Percentiles rank a stretch among this genome's conserved stretches.
Conservation (phyloP, 768 basidiomycete genomes). For the Boletus eberwhitei region DNA sequence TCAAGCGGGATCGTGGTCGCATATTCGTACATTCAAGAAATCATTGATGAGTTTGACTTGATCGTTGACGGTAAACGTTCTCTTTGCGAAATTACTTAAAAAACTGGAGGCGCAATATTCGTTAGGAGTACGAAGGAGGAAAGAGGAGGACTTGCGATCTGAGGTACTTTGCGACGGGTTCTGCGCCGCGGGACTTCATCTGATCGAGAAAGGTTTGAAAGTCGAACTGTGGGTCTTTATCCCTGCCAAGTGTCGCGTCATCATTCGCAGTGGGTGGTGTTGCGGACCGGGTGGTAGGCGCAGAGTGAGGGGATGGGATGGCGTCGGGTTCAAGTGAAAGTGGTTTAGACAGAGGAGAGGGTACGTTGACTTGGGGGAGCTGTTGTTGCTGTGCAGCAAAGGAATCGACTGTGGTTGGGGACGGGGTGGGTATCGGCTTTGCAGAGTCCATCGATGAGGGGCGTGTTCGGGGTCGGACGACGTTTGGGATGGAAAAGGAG, state of each 20-base stretch:
- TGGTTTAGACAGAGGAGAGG: background rate
- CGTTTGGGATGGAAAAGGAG: conserved; percentile 53
- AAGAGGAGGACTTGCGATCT: conserved; percentile 67
- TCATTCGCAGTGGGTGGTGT: conserved; percentile 22
- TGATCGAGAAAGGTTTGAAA: conserved; percentile 95
- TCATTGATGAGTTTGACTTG: conserved; percentile 96
- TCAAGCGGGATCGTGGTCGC: background rate
- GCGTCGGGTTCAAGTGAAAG: background rate
- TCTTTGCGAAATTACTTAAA: conserved; percentile 87
- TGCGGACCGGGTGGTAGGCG: conserved; percentile 22
- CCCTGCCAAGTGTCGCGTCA: conserved; percentile 26
- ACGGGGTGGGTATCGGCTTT: background rate
- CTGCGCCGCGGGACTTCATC: conserved; percentile 83
- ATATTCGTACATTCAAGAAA: conserved; percentile 65
- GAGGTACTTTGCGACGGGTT: conserved; percentile 92
- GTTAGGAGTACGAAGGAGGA: conserved; percentile 1
- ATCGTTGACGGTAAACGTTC: conserved; percentile 87
- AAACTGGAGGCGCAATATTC: conserved; percentile 52
- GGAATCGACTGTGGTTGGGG: background rate
- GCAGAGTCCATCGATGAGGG: conserved; percentile 9
- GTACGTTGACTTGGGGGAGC: background rate
- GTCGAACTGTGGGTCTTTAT: conserved; percentile 64
- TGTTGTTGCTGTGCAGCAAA: background rate
- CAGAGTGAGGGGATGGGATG: conserved; percentile 3
- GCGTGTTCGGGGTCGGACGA: conserved; percentile 20